phyloP scores from a whole-genome alignment of 2,329 filamentous ascomycete species.

The Berkeleyomyces basicola region DNA sequence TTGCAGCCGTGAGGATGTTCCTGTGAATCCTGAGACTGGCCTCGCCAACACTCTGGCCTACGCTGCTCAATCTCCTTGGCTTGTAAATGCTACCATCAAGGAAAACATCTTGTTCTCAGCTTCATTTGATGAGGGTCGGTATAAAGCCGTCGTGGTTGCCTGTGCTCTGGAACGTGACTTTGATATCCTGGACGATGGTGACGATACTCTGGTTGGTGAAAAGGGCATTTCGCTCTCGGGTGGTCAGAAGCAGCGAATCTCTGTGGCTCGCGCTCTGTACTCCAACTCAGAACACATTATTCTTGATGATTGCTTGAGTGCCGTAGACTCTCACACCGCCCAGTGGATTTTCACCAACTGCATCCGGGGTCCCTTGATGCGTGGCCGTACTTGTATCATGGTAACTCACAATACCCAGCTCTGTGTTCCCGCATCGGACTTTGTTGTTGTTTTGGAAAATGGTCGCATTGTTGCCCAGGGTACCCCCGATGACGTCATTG shows the following conservation, averaged over 20 bases:
- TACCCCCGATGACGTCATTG: conserved; percentile 59
- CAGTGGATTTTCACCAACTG: conserved; percentile 97
- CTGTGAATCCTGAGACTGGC: conserved; percentile 63
- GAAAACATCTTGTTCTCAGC: conserved; percentile 90
- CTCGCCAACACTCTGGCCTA: conserved; percentile 88
- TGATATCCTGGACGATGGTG: conserved; percentile 79
- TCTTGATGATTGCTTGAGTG: conserved; percentile 87
- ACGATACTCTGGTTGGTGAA: conserved; percentile 87
- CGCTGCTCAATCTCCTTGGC: conserved; percentile 91
- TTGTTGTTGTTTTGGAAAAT: conserved; percentile 75
- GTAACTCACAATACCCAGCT: conserved; percentile 93
- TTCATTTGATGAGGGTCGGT: conserved; percentile 63
- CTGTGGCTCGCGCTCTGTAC: conserved; percentile 90
- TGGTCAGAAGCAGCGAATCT: conserved; percentile 94
- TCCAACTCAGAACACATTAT: conserved; percentile 82
- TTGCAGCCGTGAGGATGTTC: conserved; percentile 70
- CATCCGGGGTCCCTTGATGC: conserved; percentile 78
- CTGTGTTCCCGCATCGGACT: conserved; percentile 63
- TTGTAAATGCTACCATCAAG: conserved; percentile 88
- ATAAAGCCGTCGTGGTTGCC: conserved; percentile 73
- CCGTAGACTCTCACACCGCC: conserved; percentile 91
- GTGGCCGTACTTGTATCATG: conserved; percentile 74
- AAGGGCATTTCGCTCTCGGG: conserved; percentile 95
- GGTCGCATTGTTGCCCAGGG: conserved; percentile 65
- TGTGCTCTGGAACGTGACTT: conserved; percentile 85